phyloP scores from a whole-genome alignment of 1,284 basidiomycete species.

The Stereum hirsutum region DNA sequence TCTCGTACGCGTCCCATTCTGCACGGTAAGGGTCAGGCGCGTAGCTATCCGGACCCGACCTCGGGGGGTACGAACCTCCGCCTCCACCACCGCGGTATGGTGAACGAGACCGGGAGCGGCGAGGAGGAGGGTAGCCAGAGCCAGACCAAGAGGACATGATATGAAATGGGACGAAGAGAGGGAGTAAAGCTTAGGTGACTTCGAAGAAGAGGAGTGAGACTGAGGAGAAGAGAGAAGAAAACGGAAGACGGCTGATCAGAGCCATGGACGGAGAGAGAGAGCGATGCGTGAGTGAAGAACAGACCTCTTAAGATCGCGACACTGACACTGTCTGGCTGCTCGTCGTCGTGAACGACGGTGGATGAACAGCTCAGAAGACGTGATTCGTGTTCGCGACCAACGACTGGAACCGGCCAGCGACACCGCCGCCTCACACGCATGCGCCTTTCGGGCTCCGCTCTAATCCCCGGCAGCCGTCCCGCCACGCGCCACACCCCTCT shows the following conservation, averaged over 20 bases:
- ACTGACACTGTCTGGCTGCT: too few relatives aligned
- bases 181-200: too few relatives aligned
- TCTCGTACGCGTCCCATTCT: slow-evolving; percentile 62
- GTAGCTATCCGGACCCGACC: slow-evolving; percentile 30
- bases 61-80: slow-evolving; percentile 40
- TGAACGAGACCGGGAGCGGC: slow-evolving; percentile 74
- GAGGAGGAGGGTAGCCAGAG: slow-evolving; percentile 58
- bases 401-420: slow-evolving; percentile 23
- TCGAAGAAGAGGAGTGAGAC: too few relatives aligned
- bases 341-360: slow-evolving; percentile 29
- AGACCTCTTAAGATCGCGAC: slow-evolving; percentile 72
- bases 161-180: too few relatives aligned
- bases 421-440: slow-evolving; percentile 9
- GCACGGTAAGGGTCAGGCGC: slow-evolving; percentile 43
- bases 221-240: slow-evolving; percentile 45
- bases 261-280: slow-evolving; percentile 48
- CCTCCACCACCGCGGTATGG: slow-evolving; percentile 49
- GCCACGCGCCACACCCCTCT: neutral
- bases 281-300: slow-evolving; percentile 84
- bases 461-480: slow-evolving; percentile 9
- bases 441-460: slow-evolving; percentile 37
- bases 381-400: slow-evolving; percentile 67
- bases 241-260: slow-evolving; percentile 53
- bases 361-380: slow-evolving; percentile 18
- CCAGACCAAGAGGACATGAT: slow-evolving; percentile 55